These are phyloP conservation scores for Cystobasidium tubakii DNA, from an alignment of 768 basidiomycete genomes.

Conservation along the genomic window DNA sequence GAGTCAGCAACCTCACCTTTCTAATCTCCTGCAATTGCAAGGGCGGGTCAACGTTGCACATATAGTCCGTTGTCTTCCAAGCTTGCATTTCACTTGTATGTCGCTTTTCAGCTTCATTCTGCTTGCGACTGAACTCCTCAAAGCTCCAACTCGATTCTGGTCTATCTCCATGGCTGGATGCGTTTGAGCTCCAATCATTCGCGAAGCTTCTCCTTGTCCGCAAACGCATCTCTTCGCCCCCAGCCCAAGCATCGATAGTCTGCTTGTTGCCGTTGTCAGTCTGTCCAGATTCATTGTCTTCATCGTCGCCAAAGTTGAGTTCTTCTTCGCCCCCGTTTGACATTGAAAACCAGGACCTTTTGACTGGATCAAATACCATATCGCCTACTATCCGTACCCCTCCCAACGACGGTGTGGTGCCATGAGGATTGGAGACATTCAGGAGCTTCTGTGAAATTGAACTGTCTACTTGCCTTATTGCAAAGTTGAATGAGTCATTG, in stretches of 20 bases:
- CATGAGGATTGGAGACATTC: constrained; percentile 24
- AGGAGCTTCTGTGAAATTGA: background rate
- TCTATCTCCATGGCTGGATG: constrained; percentile 6
- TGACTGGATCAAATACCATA: constrained; percentile 92
- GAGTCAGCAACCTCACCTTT: background rate
- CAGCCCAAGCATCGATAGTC: constrained; percentile 21
- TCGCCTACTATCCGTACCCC: constrained; percentile 88
- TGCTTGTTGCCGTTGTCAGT: background rate
- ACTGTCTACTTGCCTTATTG: background rate
- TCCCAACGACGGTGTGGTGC: constrained; percentile 27
- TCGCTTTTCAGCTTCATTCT: background rate
- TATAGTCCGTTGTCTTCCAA: background rate
- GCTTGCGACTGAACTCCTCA: background rate
- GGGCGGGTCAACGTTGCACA: background rate
- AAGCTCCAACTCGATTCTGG: background rate
- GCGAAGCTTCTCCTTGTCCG: constrained; percentile 31
- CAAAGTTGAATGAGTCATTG: constrained; percentile 48
- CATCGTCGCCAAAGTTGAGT: constrained; percentile 41
- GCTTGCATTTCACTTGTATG: background rate
- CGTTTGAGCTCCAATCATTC: constrained; percentile 3
- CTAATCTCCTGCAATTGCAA: background rate
- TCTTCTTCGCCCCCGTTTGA: constrained; percentile 82
- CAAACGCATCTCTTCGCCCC: constrained; percentile 20
- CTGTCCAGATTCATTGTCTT: constrained; percentile 19
- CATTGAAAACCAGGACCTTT: constrained; percentile 94